Evolutionary conservation across 1,284 basidiomycete genomes (phyloP).

Genomic region (Leccinum cinnamomeum): DNA sequence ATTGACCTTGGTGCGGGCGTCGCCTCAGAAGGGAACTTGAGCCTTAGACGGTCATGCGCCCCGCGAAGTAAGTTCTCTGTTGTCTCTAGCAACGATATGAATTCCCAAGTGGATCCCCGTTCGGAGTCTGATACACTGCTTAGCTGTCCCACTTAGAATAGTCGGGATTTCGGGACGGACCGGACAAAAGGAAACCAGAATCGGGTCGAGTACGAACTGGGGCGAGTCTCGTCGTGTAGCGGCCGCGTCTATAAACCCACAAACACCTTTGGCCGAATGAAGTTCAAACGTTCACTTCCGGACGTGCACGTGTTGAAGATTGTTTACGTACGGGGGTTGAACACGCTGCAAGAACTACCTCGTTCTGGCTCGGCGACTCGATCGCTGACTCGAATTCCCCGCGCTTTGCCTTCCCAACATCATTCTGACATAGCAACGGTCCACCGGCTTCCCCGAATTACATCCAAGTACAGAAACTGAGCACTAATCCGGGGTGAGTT

Average conservation of each 20-base stretch:
- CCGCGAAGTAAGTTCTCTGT: slow-evolving; percentile 25
- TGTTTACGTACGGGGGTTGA: slow-evolving; percentile 27
- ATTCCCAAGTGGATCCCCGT: slow-evolving; percentile 30
- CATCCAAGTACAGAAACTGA: slow-evolving; percentile 11
- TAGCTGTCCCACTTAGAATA: slow-evolving; percentile 2
- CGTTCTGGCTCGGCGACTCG: slow-evolving; percentile 30
- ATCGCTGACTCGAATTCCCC: slow-evolving; percentile 30
- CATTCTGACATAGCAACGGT: slow-evolving; percentile 30
- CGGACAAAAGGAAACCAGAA: slow-evolving; percentile 12
- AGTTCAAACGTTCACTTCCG: slow-evolving; percentile 27
- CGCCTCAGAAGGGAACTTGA: slow-evolving; percentile 5
- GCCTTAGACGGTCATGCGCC: slow-evolving; percentile 10
- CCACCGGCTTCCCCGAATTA: slow-evolving; percentile 10
- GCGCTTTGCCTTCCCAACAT: slow-evolving; percentile 11
- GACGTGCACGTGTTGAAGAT: slow-evolving; percentile 26
- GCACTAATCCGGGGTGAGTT: slow-evolving; percentile 21
- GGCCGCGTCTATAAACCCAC: slow-evolving; percentile 16
- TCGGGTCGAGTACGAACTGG: slow-evolving; percentile 12
- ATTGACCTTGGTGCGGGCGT: slow-evolving; percentile 10
- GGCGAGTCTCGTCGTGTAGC: slow-evolving; percentile 23
- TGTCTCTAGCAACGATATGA: slow-evolving; percentile 23
- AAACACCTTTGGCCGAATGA: slow-evolving; percentile 16
- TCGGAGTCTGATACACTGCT: slow-evolving; percentile 9
- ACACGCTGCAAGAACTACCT: slow-evolving; percentile 26
- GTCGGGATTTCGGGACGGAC: slow-evolving; percentile 14